Evolutionary conservation across 306 rosid genomes (phyloP).

Genomic region (Calophaca sinica): DNA sequence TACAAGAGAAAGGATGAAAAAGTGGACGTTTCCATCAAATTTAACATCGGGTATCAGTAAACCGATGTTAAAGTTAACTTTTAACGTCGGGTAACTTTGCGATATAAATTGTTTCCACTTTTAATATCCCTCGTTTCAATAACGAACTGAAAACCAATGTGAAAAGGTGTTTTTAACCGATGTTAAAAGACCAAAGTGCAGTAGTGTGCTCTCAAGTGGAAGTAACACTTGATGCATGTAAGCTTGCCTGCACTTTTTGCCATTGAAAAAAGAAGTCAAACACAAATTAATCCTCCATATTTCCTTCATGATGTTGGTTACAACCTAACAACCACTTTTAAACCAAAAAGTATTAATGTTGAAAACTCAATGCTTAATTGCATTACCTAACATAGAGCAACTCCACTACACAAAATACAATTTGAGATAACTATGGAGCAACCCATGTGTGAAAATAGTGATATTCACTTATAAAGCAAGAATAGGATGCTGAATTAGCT

Average conservation of each 20-base stretch:
- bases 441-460: slow-evolving; percentile 47
- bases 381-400: slow-evolving; percentile 56
- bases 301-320: slow-evolving; percentile 32
- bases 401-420: slow-evolving; percentile 42
- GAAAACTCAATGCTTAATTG: slow-evolving; percentile 28
- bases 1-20: too few species aligned
- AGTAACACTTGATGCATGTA: not conserved
- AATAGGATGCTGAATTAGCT: slow-evolving; percentile 47
- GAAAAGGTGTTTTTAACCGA: too few species aligned
- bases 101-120: too few species aligned
- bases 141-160: too few species aligned
- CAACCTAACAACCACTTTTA: slow-evolving; percentile 44
- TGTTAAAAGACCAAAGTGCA: too few species aligned
- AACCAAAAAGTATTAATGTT: not conserved
- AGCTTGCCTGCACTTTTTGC: slow-evolving; percentile 39
- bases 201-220: too few species aligned
- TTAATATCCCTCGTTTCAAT: too few species aligned
- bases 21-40: too few species aligned
- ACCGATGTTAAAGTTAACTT: too few species aligned
- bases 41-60: too few species aligned
- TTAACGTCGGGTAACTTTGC: too few species aligned
- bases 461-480: slow-evolving; percentile 35
- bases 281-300: slow-evolving; percentile 34
- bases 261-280: slow-evolving; percentile 46
- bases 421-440: slow-evolving; percentile 36